A percentile compares a stretch with the other conserved stretches of the same genome.
Evolutionary conservation across 257 asterid species (phyloP).

Genomic region (Lavandula angustifolia): DNA sequence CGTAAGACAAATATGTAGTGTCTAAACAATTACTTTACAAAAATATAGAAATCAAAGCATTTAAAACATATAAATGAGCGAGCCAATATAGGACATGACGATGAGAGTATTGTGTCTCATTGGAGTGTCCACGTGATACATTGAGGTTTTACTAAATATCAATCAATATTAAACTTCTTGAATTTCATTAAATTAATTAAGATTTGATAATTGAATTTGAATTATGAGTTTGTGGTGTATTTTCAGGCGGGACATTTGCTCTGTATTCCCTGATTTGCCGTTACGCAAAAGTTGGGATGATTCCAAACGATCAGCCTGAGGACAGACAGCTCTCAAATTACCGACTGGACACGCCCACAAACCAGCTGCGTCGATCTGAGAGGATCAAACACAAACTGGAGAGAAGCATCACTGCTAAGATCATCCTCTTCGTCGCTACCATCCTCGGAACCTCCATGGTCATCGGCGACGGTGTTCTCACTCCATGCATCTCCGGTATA

Average conservation of each 20-base stretch:
- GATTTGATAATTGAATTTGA: no score
- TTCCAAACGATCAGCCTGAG: slow-evolving; percentile 70
- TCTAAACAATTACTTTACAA: no score
- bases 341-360: slow-evolving; percentile 49
- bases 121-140: no score
- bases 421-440: slow-evolving; percentile 54
- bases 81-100: no score
- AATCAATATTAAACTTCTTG: no score
- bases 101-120: no score
- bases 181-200: no score
- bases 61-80: no score
- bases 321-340: slow-evolving; percentile 63
- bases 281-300: slow-evolving; percentile 63
- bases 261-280: slow-evolving; percentile 71
- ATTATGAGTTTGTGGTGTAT: neutral
- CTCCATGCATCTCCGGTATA: slow-evolving; percentile 76
- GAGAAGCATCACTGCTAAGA: slow-evolving; percentile 48
- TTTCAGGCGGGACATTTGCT: slow-evolving; percentile 85
- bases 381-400: slow-evolving; percentile 53
- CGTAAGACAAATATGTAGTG: no score
- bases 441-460: slow-evolving; percentile 87
- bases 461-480: slow-evolving; percentile 79
- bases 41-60: no score
- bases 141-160: no score
- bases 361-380: slow-evolving; percentile 48